These are phyloP conservation scores for Diaporthe sp. DNA, from an alignment of 2,329 filamentous ascomycete species.

Conservation along the genomic window DNA sequence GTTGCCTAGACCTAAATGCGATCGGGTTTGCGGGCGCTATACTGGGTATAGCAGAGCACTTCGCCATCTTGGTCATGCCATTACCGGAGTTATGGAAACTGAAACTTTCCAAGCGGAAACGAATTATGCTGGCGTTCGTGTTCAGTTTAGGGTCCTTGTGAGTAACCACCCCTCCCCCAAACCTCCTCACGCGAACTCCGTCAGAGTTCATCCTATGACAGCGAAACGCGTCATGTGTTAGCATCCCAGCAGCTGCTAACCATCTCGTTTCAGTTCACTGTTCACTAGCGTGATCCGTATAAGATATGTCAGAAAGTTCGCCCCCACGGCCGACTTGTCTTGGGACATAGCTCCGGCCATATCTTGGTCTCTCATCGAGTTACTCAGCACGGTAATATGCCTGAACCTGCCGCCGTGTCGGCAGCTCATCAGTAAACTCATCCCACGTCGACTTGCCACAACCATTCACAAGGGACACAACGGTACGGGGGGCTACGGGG, in stretches of 20 bases:
- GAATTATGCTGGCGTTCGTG: conserved; percentile 27
- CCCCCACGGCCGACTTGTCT: conserved; percentile 31
- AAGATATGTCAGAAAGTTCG: conserved; percentile 31
- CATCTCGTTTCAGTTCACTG: conserved; percentile 7
- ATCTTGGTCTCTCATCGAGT: conserved; percentile 34
- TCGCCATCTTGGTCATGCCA: conserved; percentile 25
- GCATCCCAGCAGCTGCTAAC: conserved; percentile 17
- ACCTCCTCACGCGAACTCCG: no score
- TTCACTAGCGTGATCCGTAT: conserved; percentile 34
- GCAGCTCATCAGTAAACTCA: conserved; percentile 22
- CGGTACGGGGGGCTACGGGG: not conserved
- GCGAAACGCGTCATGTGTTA: not conserved
- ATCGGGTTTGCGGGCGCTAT: conserved; percentile 33
- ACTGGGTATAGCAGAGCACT: conserved; percentile 29
- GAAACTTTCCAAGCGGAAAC: conserved; percentile 27
- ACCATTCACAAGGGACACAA: conserved; percentile 6
- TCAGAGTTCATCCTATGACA: not conserved
- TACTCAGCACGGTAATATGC: conserved; percentile 34
- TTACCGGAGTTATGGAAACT: conserved; percentile 34
- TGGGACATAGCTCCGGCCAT: conserved; percentile 35
- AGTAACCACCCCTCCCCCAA: not conserved
- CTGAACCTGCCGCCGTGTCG: conserved; percentile 30
- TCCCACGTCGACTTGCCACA: conserved; percentile 27
- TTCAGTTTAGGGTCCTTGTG: conserved; percentile 37
- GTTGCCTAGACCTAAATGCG: conserved; percentile 28